phyloP scores from a whole-genome alignment of 352 stramenopile genomes.

The Pythium sp. region DNA sequence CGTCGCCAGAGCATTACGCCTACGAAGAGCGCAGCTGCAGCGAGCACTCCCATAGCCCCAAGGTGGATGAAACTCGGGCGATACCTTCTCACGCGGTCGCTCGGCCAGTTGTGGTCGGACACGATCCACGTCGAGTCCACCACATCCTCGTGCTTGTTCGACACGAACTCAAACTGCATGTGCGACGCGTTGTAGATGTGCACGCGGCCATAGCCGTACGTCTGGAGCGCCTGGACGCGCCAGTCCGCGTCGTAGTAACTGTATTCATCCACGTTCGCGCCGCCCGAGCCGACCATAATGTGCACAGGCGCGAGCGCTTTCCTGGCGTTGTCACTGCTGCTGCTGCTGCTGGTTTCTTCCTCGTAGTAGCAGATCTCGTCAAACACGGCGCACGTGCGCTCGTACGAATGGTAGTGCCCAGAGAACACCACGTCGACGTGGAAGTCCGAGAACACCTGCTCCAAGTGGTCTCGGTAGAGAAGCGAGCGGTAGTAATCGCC shows the following conservation, averaged over 20 bases:
- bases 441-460: slow-evolving; percentile 43
- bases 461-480: slow-evolving; percentile 42
- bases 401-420: slow-evolving; percentile 65
- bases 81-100: slow-evolving; percentile 28
- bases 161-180: slow-evolving; percentile 52
- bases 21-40: neutral
- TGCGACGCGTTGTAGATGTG: slow-evolving; percentile 59
- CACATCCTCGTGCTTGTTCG: slow-evolving; percentile 18
- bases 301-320: slow-evolving; percentile 51
- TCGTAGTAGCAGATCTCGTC: slow-evolving; percentile 37
- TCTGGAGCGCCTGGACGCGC: slow-evolving; percentile 32
- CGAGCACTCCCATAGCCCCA: neutral
- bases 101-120: slow-evolving; percentile 46
- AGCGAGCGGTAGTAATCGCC: slow-evolving; percentile 39
- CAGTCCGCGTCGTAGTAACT: slow-evolving; percentile 36
- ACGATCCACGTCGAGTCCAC: slow-evolving; percentile 35
- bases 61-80: slow-evolving; percentile 3
- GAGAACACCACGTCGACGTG: slow-evolving; percentile 60
- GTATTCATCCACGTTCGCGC: slow-evolving; percentile 35
- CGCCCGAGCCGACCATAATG: slow-evolving; percentile 54
- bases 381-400: slow-evolving; percentile 58
- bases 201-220: slow-evolving; percentile 49
- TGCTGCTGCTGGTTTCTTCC: neutral
- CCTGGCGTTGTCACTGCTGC: slow-evolving; percentile 3
- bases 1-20: slow-evolving; percentile 2